Evolutionary conservation across 345 rosid genomes (phyloP).

Genomic region (Euphorbia lathyris): DNA sequence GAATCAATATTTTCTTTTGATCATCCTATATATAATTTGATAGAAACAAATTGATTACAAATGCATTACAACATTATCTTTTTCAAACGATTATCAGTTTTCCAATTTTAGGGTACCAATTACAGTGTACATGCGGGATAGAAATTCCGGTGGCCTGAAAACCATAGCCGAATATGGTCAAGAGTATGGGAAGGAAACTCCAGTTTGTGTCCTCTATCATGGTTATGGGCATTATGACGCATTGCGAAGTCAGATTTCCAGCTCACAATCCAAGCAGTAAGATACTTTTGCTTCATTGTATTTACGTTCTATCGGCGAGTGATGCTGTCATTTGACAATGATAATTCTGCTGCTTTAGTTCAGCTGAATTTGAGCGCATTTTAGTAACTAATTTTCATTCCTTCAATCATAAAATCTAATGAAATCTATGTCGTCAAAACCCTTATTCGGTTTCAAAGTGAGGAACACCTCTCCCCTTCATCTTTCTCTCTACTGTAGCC

Average conservation of each 20-base stretch:
- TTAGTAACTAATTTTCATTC: background rate
- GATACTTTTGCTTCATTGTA: constrained; percentile 15
- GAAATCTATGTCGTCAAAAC: too few relatives aligned
- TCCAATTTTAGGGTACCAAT: constrained; percentile 44
- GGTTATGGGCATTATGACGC: constrained; percentile 66
- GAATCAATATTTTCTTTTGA: background rate
- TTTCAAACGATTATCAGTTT: background rate
- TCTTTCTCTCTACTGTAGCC: background rate
- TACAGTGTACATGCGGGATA: constrained; percentile 53
- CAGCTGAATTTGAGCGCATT: background rate
- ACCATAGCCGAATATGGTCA: constrained; percentile 61
- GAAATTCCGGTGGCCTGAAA: constrained; percentile 34
- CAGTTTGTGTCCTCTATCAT: constrained; percentile 53
- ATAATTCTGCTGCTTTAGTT: too few relatives aligned
- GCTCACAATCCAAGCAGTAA: constrained; percentile 37
- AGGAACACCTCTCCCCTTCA: too few relatives aligned
- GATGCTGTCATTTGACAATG: background rate
- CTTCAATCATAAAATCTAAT: background rate
- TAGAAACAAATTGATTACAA: background rate
- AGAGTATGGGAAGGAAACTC: constrained; percentile 51
- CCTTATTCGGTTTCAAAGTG: background rate
- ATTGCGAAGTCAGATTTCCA: constrained; percentile 26
- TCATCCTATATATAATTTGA: background rate
- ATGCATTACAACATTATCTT: background rate
- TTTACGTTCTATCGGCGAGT: background rate